phyloP scores from a whole-genome alignment of 192 early-diverging fungal species.

The Coemansia sp. region DNA sequence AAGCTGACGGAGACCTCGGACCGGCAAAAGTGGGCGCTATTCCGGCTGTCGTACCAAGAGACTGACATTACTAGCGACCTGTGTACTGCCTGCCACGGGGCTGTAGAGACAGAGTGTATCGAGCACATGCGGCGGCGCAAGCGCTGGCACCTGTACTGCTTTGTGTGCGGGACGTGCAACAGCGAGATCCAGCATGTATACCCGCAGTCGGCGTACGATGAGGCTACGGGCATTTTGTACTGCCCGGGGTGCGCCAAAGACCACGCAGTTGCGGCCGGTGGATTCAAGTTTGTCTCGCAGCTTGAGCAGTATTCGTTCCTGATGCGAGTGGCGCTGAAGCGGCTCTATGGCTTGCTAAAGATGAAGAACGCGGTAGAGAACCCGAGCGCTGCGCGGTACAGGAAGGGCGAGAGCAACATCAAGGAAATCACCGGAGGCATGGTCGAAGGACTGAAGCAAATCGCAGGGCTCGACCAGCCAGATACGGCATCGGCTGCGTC shows the following conservation, averaged over 20 bases:
- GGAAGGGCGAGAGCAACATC: conserved; percentile 19
- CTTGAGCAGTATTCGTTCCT: conserved; percentile 92
- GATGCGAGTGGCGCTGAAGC: conserved; percentile 77
- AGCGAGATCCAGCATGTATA: conserved; percentile 58
- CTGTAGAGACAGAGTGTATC: conserved; percentile 90
- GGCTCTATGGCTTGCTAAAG: conserved; percentile 79
- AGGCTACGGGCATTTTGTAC: conserved; percentile 40
- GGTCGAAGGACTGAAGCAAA: conserved; percentile 13
- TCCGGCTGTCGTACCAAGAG: conserved; percentile 57
- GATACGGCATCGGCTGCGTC: conserved; percentile 13
- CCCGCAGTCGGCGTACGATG: conserved; percentile 60
- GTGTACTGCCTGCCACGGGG: conserved; percentile 75
- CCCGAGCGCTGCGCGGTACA: conserved; percentile 22
- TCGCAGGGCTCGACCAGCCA: neutral
- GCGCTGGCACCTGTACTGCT: conserved; percentile 86
- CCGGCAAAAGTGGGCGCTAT: conserved; percentile 51
- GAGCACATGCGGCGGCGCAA: conserved; percentile 55
- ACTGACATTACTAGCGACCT: conserved; percentile 75
- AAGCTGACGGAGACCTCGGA: conserved; percentile 74
- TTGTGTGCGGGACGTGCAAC: conserved; percentile 74
- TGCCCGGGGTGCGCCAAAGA: conserved; percentile 62
- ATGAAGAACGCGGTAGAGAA: conserved; percentile 57
- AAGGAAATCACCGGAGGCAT: conserved; percentile 18
- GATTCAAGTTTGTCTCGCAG: conserved; percentile 79
- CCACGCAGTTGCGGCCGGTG: conserved; percentile 38